Evolutionary conservation across 2,329 filamentous ascomycete genomes (phyloP).

Genomic region (Sclerotinia spermophila): DNA sequence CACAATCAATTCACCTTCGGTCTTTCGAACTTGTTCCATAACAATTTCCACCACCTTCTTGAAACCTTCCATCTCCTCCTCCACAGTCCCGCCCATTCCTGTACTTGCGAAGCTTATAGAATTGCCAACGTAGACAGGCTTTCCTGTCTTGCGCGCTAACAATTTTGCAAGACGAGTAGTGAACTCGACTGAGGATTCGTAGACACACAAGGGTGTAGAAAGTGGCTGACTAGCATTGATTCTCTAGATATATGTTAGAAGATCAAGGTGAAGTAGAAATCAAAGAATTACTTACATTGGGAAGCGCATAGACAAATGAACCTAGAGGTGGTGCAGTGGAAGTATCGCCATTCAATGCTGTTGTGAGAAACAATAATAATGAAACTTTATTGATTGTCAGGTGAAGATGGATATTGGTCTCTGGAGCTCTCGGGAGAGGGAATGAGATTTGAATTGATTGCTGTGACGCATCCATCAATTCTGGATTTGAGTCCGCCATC

Average conservation of each 20-base stretch:
- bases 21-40: constrained; percentile 48
- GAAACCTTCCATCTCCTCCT: constrained; percentile 93
- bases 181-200: constrained; percentile 78
- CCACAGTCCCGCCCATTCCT: constrained; percentile 74
- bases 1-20: constrained; percentile 28
- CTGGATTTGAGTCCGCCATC: not conserved
- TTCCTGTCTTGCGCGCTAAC: constrained; percentile 65
- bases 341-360: constrained; percentile 51
- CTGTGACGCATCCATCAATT: not conserved
- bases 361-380: constrained; percentile 59
- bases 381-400: constrained; percentile 56
- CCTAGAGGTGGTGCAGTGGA: constrained; percentile 60
- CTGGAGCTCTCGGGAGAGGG: constrained; percentile 56
- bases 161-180: constrained; percentile 80
- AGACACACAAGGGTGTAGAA: constrained; percentile 74
- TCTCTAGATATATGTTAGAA: constrained; percentile 31
- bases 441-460: constrained; percentile 49
- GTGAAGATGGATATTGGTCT: constrained; percentile 59
- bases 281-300: constrained; percentile 60
- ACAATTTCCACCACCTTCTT: constrained; percentile 69
- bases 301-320: constrained; percentile 90
- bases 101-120: constrained; percentile 74
- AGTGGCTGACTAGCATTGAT: constrained; percentile 56
- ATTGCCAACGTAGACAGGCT: constrained; percentile 86
- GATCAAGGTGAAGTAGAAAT: not conserved